Evolutionary conservation across 345 rosid genomes (phyloP), one percentile per base, ranked within the genome.

Genomic region (Pistacia vera): DNA sequence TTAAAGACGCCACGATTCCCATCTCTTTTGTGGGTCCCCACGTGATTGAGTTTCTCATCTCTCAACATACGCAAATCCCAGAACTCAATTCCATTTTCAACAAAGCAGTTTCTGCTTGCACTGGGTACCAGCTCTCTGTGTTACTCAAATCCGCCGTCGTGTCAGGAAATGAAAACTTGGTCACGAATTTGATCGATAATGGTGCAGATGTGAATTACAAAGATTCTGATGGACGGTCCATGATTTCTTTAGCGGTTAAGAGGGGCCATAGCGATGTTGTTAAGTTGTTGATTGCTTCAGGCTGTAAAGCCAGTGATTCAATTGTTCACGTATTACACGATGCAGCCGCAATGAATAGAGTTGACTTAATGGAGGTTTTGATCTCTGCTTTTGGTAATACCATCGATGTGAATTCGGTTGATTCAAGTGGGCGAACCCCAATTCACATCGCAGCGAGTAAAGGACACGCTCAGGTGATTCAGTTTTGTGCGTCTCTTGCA

Each of bases 1-100:
- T 89, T 69, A 83, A 76, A 79, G 95, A 91, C 66, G 93, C 93
- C 30, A 69, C 74, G 65, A 81, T 91, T 35, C 86, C 93, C 11
- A 85, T 91, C 66, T 83, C 75, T 20, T 78, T 91, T 9, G 84
- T 83, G 14, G 93, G 93, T 59, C 81, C 83, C 51, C 80, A 84
- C 2, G 85, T 85, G 44, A 75, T 83, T 11, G 81, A 85, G 44
- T 81, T 74, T 69, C 84, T 88, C 72, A 80, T 89, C 54, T 60
- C 73, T 10, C 66, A 78, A 63, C 77, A 75, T n/a, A 36, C 79
- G 70, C 80, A 64, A 10, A 46, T 81, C 22, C 49, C 83, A 16
- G 75, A 83, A 48, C 20, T 76, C 11, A 69, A 41, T 33, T 55
- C 66, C 38, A 69, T 74, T 35, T 75, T 89, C 30, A 68, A 61